These are phyloP conservation scores for Acanthamoeba healyi DNA, from an alignment of 208 protist species.

Conservation along the genomic window DNA sequence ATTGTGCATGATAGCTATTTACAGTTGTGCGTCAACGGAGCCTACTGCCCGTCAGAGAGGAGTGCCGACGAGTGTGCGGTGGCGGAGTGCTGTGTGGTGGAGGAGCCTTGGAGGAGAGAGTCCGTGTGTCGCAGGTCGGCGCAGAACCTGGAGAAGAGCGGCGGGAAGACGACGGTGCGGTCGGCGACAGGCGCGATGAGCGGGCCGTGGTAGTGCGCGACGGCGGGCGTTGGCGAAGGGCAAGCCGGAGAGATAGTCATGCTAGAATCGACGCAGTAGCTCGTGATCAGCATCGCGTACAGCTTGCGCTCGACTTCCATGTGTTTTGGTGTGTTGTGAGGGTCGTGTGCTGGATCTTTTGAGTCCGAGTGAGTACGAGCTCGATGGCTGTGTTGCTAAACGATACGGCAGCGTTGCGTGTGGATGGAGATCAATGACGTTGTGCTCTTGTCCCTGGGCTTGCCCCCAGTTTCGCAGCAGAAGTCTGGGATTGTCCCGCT, in stretches of 20 bases:
- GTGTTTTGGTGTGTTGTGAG: not conserved
- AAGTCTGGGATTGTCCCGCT: not conserved
- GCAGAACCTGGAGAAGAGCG: constrained; percentile 46
- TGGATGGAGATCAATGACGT: no score
- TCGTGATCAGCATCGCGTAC: constrained; percentile 55
- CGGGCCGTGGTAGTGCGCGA: constrained; percentile 37
- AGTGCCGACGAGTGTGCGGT: not conserved
- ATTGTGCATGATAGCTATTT: no score
- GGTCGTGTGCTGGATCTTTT: not conserved
- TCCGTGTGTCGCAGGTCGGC: constrained; percentile 47
- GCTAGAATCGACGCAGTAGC: constrained; percentile 38
- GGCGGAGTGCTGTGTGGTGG: not conserved
- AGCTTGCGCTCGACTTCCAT: constrained; percentile 32
- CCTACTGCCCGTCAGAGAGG: not conserved
- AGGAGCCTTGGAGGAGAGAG: not conserved
- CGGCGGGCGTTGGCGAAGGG: constrained; percentile 34
- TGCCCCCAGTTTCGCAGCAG: not conserved
- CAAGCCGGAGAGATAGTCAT: not conserved
- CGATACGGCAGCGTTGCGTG: not conserved
- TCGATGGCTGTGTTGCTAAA: not conserved
- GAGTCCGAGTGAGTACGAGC: not conserved
- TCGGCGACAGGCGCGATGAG: constrained; percentile 27
- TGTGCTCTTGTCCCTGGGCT: no score
- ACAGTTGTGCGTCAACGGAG: no score
- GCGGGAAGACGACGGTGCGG: constrained; percentile 51